A percentile compares a stretch with the other conserved stretches of the same genome.
Evolutionary conservation across 768 basidiomycete species (phyloP).

Genomic region (Suillus subaureus): DNA sequence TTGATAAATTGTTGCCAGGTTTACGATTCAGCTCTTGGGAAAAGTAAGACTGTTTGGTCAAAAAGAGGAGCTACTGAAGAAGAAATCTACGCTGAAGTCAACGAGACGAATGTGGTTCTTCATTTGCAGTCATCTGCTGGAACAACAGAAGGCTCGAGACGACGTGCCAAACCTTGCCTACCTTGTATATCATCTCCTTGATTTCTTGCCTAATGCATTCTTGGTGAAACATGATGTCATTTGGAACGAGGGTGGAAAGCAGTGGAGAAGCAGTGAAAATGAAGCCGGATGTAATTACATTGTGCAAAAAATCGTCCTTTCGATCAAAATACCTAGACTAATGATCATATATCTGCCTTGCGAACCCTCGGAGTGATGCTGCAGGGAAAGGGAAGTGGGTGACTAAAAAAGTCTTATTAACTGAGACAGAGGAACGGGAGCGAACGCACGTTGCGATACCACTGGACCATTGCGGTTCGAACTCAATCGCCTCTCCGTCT

Average conservation of each 20-base stretch:
- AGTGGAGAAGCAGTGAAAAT: neutral
- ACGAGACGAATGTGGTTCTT: too few species aligned
- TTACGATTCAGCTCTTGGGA: too few species aligned
- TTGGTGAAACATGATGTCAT: neutral
- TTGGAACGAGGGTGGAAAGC: neutral
- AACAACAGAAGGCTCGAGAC: too few species aligned
- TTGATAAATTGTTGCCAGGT: too few species aligned
- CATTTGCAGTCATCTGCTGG: too few species aligned
- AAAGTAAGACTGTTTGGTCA: too few species aligned
- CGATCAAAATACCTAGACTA: neutral
- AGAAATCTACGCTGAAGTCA: too few species aligned
- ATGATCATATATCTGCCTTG: constrained; percentile 1
- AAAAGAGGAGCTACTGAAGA: too few species aligned
- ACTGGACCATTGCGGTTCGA: constrained; percentile 19
- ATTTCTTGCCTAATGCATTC: too few species aligned
- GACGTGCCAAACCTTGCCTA: too few species aligned
- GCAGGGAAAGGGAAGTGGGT: constrained; percentile 19
- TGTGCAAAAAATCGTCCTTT: neutral
- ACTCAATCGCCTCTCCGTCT: constrained; percentile 25
- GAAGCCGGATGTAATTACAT: neutral
- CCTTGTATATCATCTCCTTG: too few species aligned
- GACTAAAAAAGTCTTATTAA: constrained; percentile 16
- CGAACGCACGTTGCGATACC: constrained; percentile 19
- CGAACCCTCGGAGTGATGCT: constrained; percentile 14
- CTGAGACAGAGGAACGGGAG: too few species aligned